Evolutionary conservation across 192 early-diverging fungal species (phyloP).

Genomic region (Coemansia sp.): DNA sequence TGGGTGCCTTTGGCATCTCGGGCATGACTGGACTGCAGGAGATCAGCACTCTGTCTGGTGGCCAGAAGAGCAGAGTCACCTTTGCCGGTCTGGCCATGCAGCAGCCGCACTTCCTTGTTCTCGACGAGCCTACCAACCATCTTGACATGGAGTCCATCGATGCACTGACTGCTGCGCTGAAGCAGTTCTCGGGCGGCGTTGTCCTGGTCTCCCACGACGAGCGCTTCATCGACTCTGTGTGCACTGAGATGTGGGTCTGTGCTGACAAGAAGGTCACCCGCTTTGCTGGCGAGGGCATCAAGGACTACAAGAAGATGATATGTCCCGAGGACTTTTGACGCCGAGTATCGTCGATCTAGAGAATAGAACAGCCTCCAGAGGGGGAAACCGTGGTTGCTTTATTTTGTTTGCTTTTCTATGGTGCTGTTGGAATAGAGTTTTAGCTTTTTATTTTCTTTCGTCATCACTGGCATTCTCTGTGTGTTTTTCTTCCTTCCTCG

Average conservation of each 20-base stretch:
- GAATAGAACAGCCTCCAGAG: neutral
- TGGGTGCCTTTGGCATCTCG: constrained; percentile 95
- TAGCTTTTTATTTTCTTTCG: no score
- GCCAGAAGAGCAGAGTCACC: constrained; percentile 95
- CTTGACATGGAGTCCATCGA: constrained; percentile 94
- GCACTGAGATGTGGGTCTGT: constrained; percentile 93
- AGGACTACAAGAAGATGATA: constrained; percentile 70
- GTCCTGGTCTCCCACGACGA: constrained; percentile 98
- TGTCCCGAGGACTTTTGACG: constrained; percentile 31
- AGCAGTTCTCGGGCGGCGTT: constrained; percentile 90
- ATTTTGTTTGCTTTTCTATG: neutral
- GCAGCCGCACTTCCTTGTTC: constrained; percentile 90
- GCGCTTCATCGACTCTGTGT: constrained; percentile 87
- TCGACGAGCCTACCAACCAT: constrained; percentile 98
- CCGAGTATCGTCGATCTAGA: neutral
- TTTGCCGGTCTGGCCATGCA: constrained; percentile 92
- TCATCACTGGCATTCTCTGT: neutral
- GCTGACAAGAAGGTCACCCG: constrained; percentile 75
- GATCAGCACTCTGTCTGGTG: constrained; percentile 94
- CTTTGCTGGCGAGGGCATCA: constrained; percentile 87
- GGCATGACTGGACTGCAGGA: constrained; percentile 94
- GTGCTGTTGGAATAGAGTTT: no score
- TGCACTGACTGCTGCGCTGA: constrained; percentile 83
- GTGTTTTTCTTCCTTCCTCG: neutral
- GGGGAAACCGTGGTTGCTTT: neutral